Conservation (phyloP, 306 rosid species). For the Argentina anserina region DNA sequence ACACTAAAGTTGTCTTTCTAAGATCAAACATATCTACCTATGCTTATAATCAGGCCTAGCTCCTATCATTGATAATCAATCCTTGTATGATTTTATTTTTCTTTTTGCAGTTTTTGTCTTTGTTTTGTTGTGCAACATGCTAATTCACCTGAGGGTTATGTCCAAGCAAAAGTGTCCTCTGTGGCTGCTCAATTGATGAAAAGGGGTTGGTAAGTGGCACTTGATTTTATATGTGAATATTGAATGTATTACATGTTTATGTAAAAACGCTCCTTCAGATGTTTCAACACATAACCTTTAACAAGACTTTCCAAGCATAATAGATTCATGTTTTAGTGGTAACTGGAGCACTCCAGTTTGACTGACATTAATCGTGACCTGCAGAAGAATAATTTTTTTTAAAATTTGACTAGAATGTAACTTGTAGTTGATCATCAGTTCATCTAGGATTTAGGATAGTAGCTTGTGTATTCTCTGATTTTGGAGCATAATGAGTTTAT, state of each 20-base stretch:
- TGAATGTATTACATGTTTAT: neutral
- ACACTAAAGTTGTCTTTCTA: neutral
- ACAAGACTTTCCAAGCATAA: neutral
- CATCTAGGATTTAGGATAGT: neutral
- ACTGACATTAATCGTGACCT: neutral
- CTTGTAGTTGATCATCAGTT: neutral
- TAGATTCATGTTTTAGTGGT: neutral
- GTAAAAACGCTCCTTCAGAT: neutral
- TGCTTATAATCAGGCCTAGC: neutral
- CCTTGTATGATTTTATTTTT: constrained; percentile 26
- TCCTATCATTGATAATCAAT: constrained; percentile 9
- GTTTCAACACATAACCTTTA: neutral
- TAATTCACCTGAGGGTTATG: constrained; percentile 67
- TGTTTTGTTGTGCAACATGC: constrained; percentile 81
- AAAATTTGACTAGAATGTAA: no score
- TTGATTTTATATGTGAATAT: neutral
- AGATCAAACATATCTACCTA: neutral
- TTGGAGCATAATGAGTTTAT: neutral
- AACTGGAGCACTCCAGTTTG: neutral
- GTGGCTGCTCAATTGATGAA: constrained; percentile 94
- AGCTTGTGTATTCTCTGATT: neutral
- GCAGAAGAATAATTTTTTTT: neutral
- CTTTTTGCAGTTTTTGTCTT: constrained; percentile 79
- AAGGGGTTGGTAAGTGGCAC: constrained; percentile 82
- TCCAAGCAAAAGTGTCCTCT: constrained; percentile 83